Base-by-base conservation (phyloP, 495 filamentous ascomycete genomes). In the Collariella sp. region DNA sequence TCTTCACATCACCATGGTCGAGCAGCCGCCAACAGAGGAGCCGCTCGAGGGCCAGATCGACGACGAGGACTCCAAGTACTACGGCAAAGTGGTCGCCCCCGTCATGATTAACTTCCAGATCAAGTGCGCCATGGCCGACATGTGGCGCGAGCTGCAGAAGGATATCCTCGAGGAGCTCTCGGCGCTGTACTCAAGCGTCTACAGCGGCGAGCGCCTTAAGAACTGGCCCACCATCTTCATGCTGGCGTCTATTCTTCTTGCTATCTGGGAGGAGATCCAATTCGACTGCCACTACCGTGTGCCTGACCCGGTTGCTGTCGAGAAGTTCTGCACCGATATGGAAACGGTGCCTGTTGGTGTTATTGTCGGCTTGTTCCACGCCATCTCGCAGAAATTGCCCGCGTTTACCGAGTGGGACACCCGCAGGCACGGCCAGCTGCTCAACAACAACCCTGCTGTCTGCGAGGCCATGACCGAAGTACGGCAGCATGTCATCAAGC, bases 71-170 rank as follows among this genome's bases (percentile, higher is more conserved):
- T 91, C 87, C 52, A 90, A 85, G 57, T 95, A 84, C 78, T 79
- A 74, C 54, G 90, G 90, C 65, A 90, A 91, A 78, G 89, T 82
- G 23, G 80, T 93, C 59, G 90, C 90, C 15, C 90, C 90, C 2
- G 88, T 95, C 57, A 93, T 95, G 89, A 91, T 96, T 81, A 95
- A 95, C 75, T 95, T 96, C 80, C 88, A 95, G 73, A 86, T 96
- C 72, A 96, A 96, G 78, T 88, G 83, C 65, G 90, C 90, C 44
- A 83, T 96, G 76, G 89, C 88, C 29, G 87, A 88, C 62, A 89
- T 95, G 87, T 96, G 90, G 90, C 88, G 90, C 55, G 90, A 94
- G 68, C 74, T 96, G 40, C 88, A 94, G 69, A 94, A 94, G 73
- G 90, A 96, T 56, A 85, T 95, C 41, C 75, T 96, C 12, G 90